Evolutionary conservation across 768 basidiomycete genomes (phyloP).

Genomic region (Pisolithus sp.): DNA sequence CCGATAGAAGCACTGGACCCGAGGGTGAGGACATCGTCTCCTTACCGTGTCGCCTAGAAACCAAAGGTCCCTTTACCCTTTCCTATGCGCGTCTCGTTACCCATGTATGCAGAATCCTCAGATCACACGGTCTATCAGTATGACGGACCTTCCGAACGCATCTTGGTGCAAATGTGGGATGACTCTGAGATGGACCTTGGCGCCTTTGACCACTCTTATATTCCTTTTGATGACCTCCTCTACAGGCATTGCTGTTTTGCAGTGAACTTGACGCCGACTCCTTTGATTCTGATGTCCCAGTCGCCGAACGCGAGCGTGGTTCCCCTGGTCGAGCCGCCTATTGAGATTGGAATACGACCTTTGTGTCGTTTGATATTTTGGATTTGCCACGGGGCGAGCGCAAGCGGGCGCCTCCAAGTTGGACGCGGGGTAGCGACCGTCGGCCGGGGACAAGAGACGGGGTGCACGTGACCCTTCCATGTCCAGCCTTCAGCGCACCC

Average conservation of each 20-base stretch:
- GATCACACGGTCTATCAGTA: not conserved
- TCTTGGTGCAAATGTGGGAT: conserved; percentile 97
- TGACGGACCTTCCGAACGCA: conserved; percentile 24
- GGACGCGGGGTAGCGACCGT: not conserved
- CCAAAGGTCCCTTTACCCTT: conserved; percentile 98
- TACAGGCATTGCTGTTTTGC: conserved; percentile 84
- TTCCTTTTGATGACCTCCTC: conserved; percentile 87
- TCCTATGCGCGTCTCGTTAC: conserved; percentile 99
- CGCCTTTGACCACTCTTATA: conserved; percentile 83
- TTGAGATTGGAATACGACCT: conserved; percentile 78
- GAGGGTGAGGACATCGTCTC: not conserved
- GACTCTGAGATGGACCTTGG: conserved; percentile 79
- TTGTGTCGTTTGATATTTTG: conserved; percentile 88
- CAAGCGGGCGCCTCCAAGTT: conserved; percentile 21
- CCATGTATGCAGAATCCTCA: conserved; percentile 38
- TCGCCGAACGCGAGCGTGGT: conserved; percentile 87
- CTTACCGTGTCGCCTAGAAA: conserved; percentile 88
- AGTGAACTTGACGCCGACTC: conserved; percentile 70
- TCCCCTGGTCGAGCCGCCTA: conserved; percentile 87
- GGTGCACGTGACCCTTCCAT: no score
- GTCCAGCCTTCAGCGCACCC: no score
- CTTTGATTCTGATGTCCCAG: conserved; percentile 86
- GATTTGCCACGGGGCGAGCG: conserved; percentile 79
- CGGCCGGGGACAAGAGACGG: no score
- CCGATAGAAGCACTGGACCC: conserved; percentile 69